Percentiles rank a stretch among this genome's conserved stretches.
These are phyloP conservation scores for Marasmius tenuissimus DNA, from an alignment of 1,284 basidiomycete species.

Conservation along the genomic window DNA sequence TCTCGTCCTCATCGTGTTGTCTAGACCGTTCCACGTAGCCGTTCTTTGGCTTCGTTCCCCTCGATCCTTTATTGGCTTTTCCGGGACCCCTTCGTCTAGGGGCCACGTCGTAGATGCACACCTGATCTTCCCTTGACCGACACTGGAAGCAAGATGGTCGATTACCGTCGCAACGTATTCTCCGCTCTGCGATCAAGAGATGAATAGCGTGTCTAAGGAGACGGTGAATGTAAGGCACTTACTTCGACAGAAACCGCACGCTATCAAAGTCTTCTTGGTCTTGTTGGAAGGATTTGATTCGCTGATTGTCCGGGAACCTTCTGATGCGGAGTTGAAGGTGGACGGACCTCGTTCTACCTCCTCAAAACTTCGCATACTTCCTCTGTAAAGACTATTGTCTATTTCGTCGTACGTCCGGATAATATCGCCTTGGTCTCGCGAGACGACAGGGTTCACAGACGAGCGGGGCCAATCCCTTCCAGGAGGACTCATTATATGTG, in stretches of 20 bases:
- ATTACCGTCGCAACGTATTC: not conserved
- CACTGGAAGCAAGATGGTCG: not conserved
- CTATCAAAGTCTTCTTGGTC: not conserved
- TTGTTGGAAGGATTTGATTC: not conserved
- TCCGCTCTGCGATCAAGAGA: not conserved
- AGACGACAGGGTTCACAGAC: not conserved
- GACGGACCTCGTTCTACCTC: not conserved
- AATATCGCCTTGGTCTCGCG: not conserved
- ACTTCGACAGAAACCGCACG: conserved; percentile 1
- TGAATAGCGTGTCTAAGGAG: not conserved
- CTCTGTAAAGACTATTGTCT: not conserved
- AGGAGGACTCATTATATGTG: not conserved
- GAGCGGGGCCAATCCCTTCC: not conserved
- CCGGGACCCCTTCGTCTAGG: not conserved
- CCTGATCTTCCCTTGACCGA: not conserved
- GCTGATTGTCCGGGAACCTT: not conserved
- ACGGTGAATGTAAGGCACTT: not conserved
- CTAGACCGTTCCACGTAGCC: not conserved
- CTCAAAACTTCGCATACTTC: not conserved
- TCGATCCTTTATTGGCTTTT: conserved; percentile 1
- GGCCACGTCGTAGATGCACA: not conserved
- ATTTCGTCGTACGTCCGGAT: not conserved
- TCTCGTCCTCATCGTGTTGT: not conserved
- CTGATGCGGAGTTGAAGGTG: not conserved
- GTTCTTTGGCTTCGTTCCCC: not conserved